Conservation (phyloP, 352 stramenopile species). For the Pythium chondricola region DNA sequence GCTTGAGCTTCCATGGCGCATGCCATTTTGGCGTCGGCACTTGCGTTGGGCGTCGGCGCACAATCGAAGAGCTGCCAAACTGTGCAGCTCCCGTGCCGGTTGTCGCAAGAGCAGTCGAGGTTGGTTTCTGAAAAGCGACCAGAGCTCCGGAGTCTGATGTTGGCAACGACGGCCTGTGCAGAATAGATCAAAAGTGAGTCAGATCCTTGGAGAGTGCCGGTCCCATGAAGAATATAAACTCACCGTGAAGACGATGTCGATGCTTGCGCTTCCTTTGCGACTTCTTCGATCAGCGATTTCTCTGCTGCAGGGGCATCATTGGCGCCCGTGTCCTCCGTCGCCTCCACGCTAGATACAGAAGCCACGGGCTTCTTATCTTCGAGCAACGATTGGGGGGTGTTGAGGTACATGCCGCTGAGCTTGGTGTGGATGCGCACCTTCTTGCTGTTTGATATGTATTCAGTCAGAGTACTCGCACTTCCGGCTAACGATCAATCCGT, state of each 20-base stretch:
- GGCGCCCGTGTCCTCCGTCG: conserved; percentile 7
- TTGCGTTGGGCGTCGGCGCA: conserved; percentile 70
- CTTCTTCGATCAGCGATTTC: conserved; percentile 41
- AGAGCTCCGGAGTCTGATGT: conserved; percentile 30
- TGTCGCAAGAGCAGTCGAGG: conserved; percentile 18
- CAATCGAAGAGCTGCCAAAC: conserved; percentile 54
- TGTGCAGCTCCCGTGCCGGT: conserved; percentile 22
- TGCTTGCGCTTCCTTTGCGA: conserved; percentile 51
- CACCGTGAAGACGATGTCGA: too few species aligned
- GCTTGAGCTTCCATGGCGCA: conserved; percentile 97
- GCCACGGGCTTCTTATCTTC: conserved; percentile 21
- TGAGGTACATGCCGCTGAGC: conserved; percentile 45
- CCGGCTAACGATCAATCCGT: background rate
- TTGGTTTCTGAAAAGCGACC: conserved; percentile 58
- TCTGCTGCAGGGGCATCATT: background rate
- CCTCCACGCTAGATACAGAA: background rate
- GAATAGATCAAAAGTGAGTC: background rate
- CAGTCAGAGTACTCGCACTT: background rate
- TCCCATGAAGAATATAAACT: too few species aligned
- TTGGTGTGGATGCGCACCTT: conserved; percentile 68
- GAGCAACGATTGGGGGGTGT: conserved; percentile 51
- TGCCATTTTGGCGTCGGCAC: conserved; percentile 98
- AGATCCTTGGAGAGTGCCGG: too few species aligned
- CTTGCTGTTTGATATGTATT: conserved; percentile 33
- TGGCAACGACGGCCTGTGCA: background rate